Conservation (phyloP, 2,329 filamentous ascomycete species). For the Coniochaeta prunicola region DNA sequence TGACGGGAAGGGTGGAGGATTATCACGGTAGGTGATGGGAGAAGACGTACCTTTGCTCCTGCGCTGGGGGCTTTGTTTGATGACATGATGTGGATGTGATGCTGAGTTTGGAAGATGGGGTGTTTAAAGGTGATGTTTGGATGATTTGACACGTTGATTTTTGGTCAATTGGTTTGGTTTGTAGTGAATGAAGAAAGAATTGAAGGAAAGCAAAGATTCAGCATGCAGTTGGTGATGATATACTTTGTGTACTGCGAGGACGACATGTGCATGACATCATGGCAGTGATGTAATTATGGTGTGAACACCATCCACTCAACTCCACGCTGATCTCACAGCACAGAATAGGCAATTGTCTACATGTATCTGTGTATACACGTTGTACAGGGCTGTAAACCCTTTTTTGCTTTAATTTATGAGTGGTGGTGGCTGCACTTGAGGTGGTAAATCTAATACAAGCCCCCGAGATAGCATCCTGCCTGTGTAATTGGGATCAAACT, state of each 20-base stretch:
- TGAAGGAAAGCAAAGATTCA: not conserved
- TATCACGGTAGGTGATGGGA: not conserved
- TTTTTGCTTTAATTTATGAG: too few relatives aligned
- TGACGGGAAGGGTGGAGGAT: not conserved
- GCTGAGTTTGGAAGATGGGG: not conserved
- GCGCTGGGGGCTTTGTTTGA: slow-evolving; percentile 9
- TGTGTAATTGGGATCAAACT: too few relatives aligned
- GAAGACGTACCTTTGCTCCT: slow-evolving; percentile 10
- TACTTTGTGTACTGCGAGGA: not conserved
- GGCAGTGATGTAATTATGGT: slow-evolving; percentile 7
- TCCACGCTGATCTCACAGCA: not conserved
- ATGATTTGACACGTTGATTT: not conserved
- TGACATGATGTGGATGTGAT: slow-evolving; percentile 4
- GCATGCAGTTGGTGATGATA: not conserved
- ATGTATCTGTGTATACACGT: too few relatives aligned
- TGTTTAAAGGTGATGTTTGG: not conserved
- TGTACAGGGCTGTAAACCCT: too few relatives aligned
- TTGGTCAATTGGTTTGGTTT: not conserved
- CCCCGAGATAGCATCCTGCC: too few relatives aligned
- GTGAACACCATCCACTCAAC: not conserved
- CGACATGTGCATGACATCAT: slow-evolving; percentile 10
- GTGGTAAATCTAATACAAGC: too few relatives aligned
- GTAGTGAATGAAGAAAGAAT: not conserved
- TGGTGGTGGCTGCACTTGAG: too few relatives aligned
- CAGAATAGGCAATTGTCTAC: too few relatives aligned